Base-by-base conservation (phyloP, 768 basidiomycete species). In the Naganishia friedmannii region DNA sequence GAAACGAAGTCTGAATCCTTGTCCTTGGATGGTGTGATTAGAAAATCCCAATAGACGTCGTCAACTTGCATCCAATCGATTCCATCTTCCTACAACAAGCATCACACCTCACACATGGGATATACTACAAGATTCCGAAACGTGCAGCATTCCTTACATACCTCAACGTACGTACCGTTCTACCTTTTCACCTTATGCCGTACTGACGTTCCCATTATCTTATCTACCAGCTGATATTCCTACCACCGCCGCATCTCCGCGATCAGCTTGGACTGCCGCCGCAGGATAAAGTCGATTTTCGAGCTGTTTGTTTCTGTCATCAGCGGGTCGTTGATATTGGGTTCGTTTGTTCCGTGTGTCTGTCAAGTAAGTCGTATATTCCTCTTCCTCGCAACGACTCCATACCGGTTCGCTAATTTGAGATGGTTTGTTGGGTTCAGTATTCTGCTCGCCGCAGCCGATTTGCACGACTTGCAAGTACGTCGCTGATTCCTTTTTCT, bases 261-360 rank as follows among this genome's bases (percentile, higher is more conserved):
- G 87, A 86, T 76, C 84, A 88, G 56, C 84, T 98, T 42, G 87
- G 90, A 0, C 88, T 91, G 26, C 95, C 95, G 0, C 91, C 91
- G 7, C 93, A 96, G 82, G 94, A 98, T 79, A 90, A 88, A 77
- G 89, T 98, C 70, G 96, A 98, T 80, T 95, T 98, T 78, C 87
- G 96, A 34, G 96, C 96, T 0, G 95, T 94, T 9, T 98, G 95
- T 79, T 98, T 99, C 84, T 99, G 96, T 83, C 96, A 98, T 82
- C 96, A 97, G 80, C 89, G 89, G 66, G 95, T 96, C 57, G 87
- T 98, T 48, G 95, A 98, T 78, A 87, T 98, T 66, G 96, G 93
- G 67, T 99, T 93, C 74, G 93, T 99, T 26, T 99, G 96, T 79
- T 95, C 93, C n/a, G 93, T 99, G 37, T 99, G 96, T 79, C 82